Evolutionary conservation across 306 rosid species (phyloP).

Genomic region (Cucurbita maxima): DNA sequence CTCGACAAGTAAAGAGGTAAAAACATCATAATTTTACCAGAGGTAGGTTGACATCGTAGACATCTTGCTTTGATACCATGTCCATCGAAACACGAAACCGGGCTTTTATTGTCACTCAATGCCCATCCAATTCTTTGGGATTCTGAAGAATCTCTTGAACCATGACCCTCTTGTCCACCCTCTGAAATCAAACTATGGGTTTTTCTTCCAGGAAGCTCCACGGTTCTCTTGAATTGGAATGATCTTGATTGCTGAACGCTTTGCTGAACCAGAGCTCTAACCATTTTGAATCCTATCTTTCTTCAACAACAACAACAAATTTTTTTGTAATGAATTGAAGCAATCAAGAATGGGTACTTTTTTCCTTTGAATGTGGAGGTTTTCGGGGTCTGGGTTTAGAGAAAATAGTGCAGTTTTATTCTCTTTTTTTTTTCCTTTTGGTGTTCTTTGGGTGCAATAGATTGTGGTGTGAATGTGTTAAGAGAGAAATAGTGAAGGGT

Average conservation of each 20-base stretch:
- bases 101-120: conserved; percentile 3
- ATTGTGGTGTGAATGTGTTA: conserved; percentile 20
- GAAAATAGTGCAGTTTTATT: background rate
- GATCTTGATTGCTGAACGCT: conserved; percentile 54
- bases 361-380: background rate
- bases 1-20: background rate
- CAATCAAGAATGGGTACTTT: background rate
- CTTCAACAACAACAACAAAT: background rate
- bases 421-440: no score
- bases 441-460: background rate
- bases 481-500: conserved; percentile 14
- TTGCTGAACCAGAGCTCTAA: conserved; percentile 34
- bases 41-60: conserved; percentile 18
- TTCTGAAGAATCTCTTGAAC: conserved; percentile 9
- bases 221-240: conserved; percentile 50
- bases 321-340: background rate
- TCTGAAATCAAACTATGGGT: conserved; percentile 36
- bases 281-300: conserved; percentile 29
- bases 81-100: conserved; percentile 9
- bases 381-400: background rate
- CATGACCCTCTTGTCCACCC: conserved; percentile 18
- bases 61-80: conserved; percentile 7
- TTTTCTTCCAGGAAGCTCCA: conserved; percentile 47
- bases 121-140: conserved; percentile 10
- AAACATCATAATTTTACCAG: conserved; percentile 16